phyloP scores from a whole-genome alignment of 192 early-diverging fungal species.

The Gonapodya sp. region DNA sequence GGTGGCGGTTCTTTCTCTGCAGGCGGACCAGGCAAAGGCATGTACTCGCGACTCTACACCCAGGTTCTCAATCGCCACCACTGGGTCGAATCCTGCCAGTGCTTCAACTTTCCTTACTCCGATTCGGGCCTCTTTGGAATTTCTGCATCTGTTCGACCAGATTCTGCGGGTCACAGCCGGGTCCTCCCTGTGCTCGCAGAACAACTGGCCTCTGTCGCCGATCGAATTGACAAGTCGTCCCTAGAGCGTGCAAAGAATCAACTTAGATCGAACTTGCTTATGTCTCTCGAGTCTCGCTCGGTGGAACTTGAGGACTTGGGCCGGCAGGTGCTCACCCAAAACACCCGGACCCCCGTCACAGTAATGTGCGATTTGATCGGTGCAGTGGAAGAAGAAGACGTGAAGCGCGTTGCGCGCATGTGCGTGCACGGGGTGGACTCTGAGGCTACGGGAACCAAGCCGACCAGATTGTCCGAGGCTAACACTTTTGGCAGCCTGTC shows the following conservation, averaged over 20 bases:
- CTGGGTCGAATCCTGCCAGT: conserved; percentile 92
- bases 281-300: conserved; percentile 86
- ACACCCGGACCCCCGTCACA: conserved; percentile 58
- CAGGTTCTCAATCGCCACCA: conserved; percentile 86
- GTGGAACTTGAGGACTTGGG: conserved; percentile 94
- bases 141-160: conserved; percentile 70
- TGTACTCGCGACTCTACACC: conserved; percentile 95
- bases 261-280: conserved; percentile 81
- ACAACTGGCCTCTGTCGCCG: conserved; percentile 67
- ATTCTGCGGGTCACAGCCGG: conserved; percentile 52
- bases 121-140: conserved; percentile 93
- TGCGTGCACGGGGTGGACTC: conserved; percentile 47
- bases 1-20: conserved; percentile 95
- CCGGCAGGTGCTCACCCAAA: conserved; percentile 67
- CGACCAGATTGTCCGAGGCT: neutral
- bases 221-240: conserved; percentile 38
- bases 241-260: conserved; percentile 90
- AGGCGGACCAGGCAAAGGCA: conserved; percentile 96
- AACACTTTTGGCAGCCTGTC: neutral
- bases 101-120: conserved; percentile 82
- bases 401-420: conserved; percentile 65
- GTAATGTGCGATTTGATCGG: conserved; percentile 79
- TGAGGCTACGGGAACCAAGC: conserved; percentile 6
- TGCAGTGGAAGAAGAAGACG: conserved; percentile 58
- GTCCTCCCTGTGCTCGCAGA: conserved; percentile 73